A percentile compares a stretch with the other conserved stretches of the same genome.
Evolutionary conservation across 345 rosid species (phyloP).

Genomic region (Moricandia arvensis): DNA sequence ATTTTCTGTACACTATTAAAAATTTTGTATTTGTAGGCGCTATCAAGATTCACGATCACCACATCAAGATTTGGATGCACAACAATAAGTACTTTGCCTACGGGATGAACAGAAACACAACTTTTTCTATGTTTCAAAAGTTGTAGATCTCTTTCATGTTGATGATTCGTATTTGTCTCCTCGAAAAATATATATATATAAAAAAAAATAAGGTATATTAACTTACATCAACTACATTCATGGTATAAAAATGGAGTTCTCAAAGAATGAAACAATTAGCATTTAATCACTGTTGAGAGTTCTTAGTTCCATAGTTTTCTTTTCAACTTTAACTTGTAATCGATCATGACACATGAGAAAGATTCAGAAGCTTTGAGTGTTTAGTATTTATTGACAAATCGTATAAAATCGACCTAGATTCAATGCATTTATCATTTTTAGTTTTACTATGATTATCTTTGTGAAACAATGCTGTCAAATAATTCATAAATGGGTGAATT

Average conservation of each 20-base stretch:
- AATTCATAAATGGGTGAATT: background rate
- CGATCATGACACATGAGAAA: background rate
- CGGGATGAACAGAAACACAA: background rate
- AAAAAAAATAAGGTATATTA: background rate
- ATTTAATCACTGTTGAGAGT: no score
- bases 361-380: background rate
- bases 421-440: background rate
- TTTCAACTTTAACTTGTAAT: background rate
- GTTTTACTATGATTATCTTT: background rate
- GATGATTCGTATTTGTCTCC: background rate
- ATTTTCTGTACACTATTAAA: no score
- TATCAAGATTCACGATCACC: no score
- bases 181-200: background rate
- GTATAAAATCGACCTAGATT: no score
- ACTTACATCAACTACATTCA: background rate
- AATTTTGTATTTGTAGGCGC: no score
- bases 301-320: background rate
- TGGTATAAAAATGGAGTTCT: no score
- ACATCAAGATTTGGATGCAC: conserved; percentile 1
- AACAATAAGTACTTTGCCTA: background rate
- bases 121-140: background rate
- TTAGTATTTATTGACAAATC: background rate
- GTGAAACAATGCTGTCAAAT: background rate
- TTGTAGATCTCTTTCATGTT: background rate
- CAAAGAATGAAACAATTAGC: no score